These are phyloP conservation scores for Fraxinus floribunda DNA, from an alignment of 305 asterid species.

Conservation along the genomic window DNA sequence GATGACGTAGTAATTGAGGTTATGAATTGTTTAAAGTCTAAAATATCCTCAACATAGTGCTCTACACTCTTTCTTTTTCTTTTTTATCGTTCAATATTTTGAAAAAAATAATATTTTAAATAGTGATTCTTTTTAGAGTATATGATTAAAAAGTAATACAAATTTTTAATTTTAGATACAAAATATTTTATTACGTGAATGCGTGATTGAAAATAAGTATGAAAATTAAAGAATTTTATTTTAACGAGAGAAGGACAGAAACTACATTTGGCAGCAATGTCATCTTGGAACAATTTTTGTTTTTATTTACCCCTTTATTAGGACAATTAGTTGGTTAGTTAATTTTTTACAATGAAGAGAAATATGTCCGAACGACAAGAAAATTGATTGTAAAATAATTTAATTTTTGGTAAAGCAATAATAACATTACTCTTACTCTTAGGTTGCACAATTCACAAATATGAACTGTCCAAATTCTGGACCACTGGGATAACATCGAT, in stretches of 20 bases:
- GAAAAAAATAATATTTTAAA: too few relatives aligned
- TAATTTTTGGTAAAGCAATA: background rate
- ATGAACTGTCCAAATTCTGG: background rate
- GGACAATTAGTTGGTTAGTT: background rate
- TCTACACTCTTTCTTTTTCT: too few relatives aligned
- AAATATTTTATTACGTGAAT: too few relatives aligned
- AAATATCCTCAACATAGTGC: conserved; percentile 22
- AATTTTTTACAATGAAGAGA: background rate
- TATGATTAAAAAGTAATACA: too few relatives aligned
- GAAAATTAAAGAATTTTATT: too few relatives aligned
- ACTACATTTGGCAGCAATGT: background rate
- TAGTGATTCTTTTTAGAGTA: too few relatives aligned
- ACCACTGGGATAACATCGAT: conserved; percentile 29
- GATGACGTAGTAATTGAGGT: conserved; percentile 31
- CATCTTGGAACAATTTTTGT: background rate
- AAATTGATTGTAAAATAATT: background rate
- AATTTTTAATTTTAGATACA: too few relatives aligned
- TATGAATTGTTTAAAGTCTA: background rate
- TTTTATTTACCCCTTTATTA: background rate
- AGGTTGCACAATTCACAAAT: conserved; percentile 8
- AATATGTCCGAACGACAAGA: background rate
- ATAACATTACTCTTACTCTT: background rate
- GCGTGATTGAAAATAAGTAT: too few relatives aligned
- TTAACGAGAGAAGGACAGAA: background rate
- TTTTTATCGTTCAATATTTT: too few relatives aligned